Base-by-base conservation (phyloP, 345 rosid genomes). In the Aquilaria yunnanensis region DNA sequence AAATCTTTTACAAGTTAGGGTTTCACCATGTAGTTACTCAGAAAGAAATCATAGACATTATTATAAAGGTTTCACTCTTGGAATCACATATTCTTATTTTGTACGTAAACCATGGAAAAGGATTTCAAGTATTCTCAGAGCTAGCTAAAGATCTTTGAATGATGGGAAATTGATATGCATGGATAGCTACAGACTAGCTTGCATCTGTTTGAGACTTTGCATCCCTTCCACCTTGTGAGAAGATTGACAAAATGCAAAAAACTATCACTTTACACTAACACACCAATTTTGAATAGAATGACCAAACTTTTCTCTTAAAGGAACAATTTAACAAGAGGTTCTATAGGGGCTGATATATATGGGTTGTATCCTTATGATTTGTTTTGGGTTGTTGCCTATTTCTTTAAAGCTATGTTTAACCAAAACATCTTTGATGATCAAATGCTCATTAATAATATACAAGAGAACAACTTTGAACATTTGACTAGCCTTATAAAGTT, bases 181-280 rank as follows among this genome's bases (percentile, higher is more conserved):
- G 98, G 98, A 70, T 92, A 7, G 83, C 92, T 59, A 87, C 98
- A 10, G 96, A 89, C 79, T 92, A 96, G 98, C 85, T 92, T 62
- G 78, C 96, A 69, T 65, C 88, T 55, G 80, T 93, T 30, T 63
- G 87, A 64, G 96, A 89, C 65, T 87, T 96, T 49, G 30, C 74
- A 23, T 23, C 23, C 67, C 68, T 76, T 10, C 54, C 32, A 13
- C 75, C 74, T 56, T 70, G 32, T 56, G 54, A 66, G 47, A 66
- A 63, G 43, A 70, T 85, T 7, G 56, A 59, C 48, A 50, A 53
- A 47, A 76, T 80, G 68, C 77, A 78, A 69, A 97, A 97, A 31
- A 83, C 84, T 37, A 78, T 93, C 54, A 80, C 78, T 47, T 74
- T 93, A 58, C 88, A 97, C 54, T 93, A 81, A 66, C 84, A 84